Evolutionary conservation across 176 grass and related monocot species (phyloP).

Genomic region (sorghum (Sorghum bicolor)): DNA sequence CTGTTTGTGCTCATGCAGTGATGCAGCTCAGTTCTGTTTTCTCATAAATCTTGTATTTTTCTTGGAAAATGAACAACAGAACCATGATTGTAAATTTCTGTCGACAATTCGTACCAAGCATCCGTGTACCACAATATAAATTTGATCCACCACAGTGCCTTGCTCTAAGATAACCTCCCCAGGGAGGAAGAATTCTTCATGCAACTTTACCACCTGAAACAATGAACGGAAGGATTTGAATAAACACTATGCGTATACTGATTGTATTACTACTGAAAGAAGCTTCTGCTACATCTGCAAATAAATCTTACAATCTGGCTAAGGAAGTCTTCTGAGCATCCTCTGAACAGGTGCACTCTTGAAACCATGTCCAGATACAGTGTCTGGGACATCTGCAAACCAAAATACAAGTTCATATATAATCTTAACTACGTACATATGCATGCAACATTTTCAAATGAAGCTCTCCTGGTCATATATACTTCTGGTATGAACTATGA

Average conservation of each 20-base stretch:
- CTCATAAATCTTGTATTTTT: background rate
- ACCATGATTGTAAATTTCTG: background rate
- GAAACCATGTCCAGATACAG: conserved; percentile 68
- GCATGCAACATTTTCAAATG: background rate
- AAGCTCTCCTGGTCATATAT: background rate
- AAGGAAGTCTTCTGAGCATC: conserved; percentile 89
- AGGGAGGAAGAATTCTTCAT: conserved; percentile 55
- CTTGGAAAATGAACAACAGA: background rate
- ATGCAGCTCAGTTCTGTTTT: background rate
- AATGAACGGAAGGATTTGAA: background rate
- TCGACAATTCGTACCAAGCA: conserved; percentile 55
- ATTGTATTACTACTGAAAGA: background rate
- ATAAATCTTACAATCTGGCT: conserved; percentile 75
- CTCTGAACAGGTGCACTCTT: conserved; percentile 63
- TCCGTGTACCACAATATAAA: conserved; percentile 59
- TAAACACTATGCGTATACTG: background rate
- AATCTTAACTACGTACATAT: background rate
- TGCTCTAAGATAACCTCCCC: conserved; percentile 50
- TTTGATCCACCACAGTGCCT: conserved; percentile 54
- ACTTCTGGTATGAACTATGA: background rate
- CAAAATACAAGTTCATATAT: background rate
- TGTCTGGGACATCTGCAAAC: conserved; percentile 32
- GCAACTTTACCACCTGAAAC: conserved; percentile 66
- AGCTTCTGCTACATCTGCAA: background rate
- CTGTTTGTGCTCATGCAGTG: background rate